phyloP scores from a whole-genome alignment of 2,329 filamentous ascomycete species.

The Elsinoe batatas region DNA sequence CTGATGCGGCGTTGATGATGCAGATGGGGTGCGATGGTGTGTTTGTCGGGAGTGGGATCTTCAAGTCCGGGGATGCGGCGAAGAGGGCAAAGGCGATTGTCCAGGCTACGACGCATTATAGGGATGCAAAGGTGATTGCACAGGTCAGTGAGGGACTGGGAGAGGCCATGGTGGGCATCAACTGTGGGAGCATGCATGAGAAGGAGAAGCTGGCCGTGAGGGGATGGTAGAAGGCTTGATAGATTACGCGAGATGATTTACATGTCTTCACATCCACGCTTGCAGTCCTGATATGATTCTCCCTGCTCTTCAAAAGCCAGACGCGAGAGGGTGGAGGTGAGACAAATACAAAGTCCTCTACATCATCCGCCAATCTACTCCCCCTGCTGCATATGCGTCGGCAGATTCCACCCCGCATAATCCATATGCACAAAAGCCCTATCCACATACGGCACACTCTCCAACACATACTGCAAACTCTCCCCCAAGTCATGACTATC shows the following conservation, averaged over 20 bases:
- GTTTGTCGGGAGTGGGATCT: constrained; percentile 93
- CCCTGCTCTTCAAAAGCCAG: too few species aligned
- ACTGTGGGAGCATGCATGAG: constrained; percentile 66
- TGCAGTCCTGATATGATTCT: too few species aligned
- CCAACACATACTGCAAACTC: constrained; percentile 71
- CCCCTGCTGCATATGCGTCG: constrained; percentile 42
- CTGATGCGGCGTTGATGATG: constrained; percentile 98
- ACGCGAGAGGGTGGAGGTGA: too few species aligned
- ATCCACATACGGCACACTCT: constrained; percentile 68
- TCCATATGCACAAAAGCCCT: constrained; percentile 45
- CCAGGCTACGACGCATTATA: constrained; percentile 83
- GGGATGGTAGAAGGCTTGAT: constrained; percentile 56
- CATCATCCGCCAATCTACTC: constrained; percentile 14
- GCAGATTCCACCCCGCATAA: constrained; percentile 41
- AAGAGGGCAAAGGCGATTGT: constrained; percentile 93
- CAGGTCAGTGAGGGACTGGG: constrained; percentile 81
- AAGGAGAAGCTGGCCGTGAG: constrained; percentile 74
- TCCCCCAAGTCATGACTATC: constrained; percentile 75
- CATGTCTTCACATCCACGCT: neutral
- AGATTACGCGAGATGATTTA: constrained; percentile 2
- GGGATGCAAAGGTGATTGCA: constrained; percentile 73
- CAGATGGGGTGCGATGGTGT: constrained; percentile 96
- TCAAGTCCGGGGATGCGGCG: constrained; percentile 86
- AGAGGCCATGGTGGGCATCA: constrained; percentile 98
- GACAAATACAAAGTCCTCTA: neutral